phyloP scores from a whole-genome alignment of 2,329 filamentous ascomycete genomes.

The Aspergillus fijiensis region DNA sequence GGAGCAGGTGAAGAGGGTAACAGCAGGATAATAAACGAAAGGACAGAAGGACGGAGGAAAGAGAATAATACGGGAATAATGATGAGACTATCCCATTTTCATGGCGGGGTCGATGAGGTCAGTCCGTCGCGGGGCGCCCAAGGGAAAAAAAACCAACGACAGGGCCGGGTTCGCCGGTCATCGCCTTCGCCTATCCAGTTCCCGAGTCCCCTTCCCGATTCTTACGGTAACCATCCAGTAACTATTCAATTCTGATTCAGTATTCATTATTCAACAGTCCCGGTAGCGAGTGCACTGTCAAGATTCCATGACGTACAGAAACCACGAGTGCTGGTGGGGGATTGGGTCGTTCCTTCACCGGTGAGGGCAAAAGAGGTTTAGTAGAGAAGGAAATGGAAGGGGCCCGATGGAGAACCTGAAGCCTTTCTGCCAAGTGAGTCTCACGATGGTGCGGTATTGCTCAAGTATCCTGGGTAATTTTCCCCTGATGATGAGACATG shows the following conservation, averaged over 20 bases:
- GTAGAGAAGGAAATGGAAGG: constrained; percentile 14
- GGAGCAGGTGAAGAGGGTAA: neutral
- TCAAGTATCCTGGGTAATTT: neutral
- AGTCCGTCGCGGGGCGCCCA: constrained; percentile 21
- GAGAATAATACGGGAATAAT: constrained; percentile 1
- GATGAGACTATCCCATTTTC: constrained; percentile 3
- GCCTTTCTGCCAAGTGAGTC: neutral
- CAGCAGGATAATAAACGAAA: constrained; percentile 1
- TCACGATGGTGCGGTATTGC: neutral
- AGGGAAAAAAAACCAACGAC: constrained; percentile 19
- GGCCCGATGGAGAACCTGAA: constrained; percentile 3
- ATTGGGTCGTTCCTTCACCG: constrained; percentile 16
- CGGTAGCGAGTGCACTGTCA: constrained; percentile 12
- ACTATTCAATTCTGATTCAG: too few species aligned
- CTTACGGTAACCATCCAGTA: neutral
- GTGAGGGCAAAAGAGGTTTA: constrained; percentile 24
- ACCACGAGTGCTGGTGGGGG: constrained; percentile 16
- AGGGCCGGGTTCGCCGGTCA: constrained; percentile 20
- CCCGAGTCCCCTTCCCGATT: constrained; percentile 3
- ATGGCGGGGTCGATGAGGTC: constrained; percentile 34
- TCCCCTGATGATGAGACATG: neutral
- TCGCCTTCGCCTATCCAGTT: neutral
- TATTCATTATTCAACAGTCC: constrained; percentile 3
- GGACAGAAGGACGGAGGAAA: neutral
- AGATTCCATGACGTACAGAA: constrained; percentile 30